Base-by-base conservation (phyloP, 2,329 filamentous ascomycete species). In the Paracoccidioides lutzii region DNA sequence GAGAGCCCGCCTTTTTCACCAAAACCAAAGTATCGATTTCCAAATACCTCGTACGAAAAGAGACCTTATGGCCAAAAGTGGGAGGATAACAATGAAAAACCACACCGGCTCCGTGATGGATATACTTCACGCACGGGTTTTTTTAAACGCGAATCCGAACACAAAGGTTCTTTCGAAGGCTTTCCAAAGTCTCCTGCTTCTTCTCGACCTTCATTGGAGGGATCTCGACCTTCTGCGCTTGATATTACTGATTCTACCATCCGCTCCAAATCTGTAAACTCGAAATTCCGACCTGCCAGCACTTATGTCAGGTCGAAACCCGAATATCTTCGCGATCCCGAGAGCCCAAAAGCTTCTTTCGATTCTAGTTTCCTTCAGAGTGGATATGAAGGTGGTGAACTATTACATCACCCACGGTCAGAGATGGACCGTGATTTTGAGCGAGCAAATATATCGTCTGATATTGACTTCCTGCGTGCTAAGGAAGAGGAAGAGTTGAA, bases 271-370 rank as follows among this genome's bases (percentile, higher is more conserved):
- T 84, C 85, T 30, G 79, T 82, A n/a, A 81, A 81, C 61, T 69
- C 78, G 62, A 82, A 84, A 59, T 78, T 82, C 54, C 80, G 91
- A 48, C 91, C 91, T 66, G 77, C 82, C 0, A 96, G 90, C 68
- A 87, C 88, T 38, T 88, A 90, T 67, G 79, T 95, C 3, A 87
- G 90, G 62, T 87, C 87, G 0, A 90, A 86, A 65, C 76, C 93
- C 53, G 90, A 95, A 57, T 89, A 88, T 64, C 75, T 95, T 15
- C 84, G 88, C 28, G 89, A 93, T 63, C 80, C 83, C 53, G 90
- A 94, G 65, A 76, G 75, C 28, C 75, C 79, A 61, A 62, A 76
- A 22, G 67, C 71, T 4, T 74, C 62, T 58, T 58, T 69, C 45
- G 69, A 73, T 54, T 58, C 52, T n/a, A 41, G 52, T 41, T 55